Base-by-base conservation (phyloP, 2,329 filamentous ascomycete genomes). In the Tolypocladium ovalisporum region DNA sequence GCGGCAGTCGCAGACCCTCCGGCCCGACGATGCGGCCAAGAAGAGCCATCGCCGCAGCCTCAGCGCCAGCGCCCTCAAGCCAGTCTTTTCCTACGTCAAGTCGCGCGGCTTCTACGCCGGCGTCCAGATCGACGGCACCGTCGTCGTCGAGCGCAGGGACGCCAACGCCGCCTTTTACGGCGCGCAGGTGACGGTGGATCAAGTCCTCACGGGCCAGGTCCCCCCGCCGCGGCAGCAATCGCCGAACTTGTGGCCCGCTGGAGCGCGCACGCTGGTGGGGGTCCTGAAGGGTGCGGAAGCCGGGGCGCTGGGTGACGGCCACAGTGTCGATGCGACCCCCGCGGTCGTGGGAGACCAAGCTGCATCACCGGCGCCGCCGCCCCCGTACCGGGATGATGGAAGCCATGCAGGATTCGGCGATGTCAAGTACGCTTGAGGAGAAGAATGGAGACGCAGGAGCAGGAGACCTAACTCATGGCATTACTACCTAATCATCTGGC, bases 81-180 rank as follows among this genome's bases (percentile, higher is more conserved):
- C 78, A 3, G 77, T 79, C n/a, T 80, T 79, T 57, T 77, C 76
- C 2, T 96, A 96, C 69, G 83, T 96, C 73, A 96, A 96, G 75
- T 92, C 87, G 53, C 83, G 90, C 55, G 92, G 92, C 5, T 85
- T 96, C 63, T 96, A 95, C 66, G 91, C 89, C 1, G 90, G 90
- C 35, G 82, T 96, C 1, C 88, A 92, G 65, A 80, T 96, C 37
- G 91, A 96, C 66, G 92, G 92, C 32, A 96, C 90, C 0, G 82
- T 96, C 13, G 80, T 96, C 54, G 88, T 93, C 32, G 89, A 95
- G 71, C 83, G 91, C 54, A 86, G 83, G n/a, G 89, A 93, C 58
- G 92, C 93, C 67, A 97, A 97, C 66, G 87, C 90, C 55, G 82
- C 83, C 7, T 96, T 96, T 67, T 96, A 95, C 69, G 87, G 87